Conservation (phyloP, 495 filamentous ascomycete species). For the Zalerion maritima region DNA sequence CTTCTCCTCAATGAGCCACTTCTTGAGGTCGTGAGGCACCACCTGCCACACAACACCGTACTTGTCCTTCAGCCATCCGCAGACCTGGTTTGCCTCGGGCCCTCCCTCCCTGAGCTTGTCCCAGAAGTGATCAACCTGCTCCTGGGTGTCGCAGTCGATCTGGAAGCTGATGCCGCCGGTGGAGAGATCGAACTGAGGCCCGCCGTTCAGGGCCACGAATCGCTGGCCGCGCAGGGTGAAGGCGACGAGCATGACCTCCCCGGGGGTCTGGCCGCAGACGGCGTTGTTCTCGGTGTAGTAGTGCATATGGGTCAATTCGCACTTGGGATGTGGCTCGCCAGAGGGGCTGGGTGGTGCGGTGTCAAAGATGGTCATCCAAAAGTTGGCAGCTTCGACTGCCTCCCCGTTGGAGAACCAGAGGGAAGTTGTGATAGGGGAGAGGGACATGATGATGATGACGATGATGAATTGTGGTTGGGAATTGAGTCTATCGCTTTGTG, state of each 20-base stretch:
- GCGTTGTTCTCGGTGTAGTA: conserved; percentile 11
- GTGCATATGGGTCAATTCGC: conserved; percentile 9
- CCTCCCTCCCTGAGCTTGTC: conserved; percentile 18
- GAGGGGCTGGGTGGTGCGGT: conserved; percentile 6
- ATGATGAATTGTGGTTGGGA: no score
- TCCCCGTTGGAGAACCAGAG: conserved; percentile 28
- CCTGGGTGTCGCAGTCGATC: conserved; percentile 22
- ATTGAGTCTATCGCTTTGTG: no score
- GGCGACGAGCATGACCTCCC: conserved; percentile 14
- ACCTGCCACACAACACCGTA: conserved; percentile 28
- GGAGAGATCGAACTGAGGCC: conserved; percentile 16
- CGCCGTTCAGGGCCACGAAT: conserved; percentile 26
- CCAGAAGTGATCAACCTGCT: conserved; percentile 27
- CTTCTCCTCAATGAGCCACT: conserved; percentile 11
- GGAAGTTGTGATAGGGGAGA: conserved; percentile 13
- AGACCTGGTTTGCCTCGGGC: conserved; percentile 13
- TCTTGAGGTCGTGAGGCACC: conserved; percentile 14
- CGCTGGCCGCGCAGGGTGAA: conserved; percentile 19
- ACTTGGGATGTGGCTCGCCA: conserved; percentile 2
- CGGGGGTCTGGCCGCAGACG: conserved; percentile 11
- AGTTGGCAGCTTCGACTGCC: conserved; percentile 22
- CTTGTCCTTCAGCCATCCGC: conserved; percentile 24
- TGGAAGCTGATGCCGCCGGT: conserved; percentile 17
- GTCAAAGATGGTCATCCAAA: conserved; percentile 22
- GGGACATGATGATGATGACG: conserved; percentile 1